A percentile compares a stretch with the other conserved stretches of the same genome.
phyloP scores from a whole-genome alignment of 768 basidiomycete genomes.

The Phylloporus sp. region DNA sequence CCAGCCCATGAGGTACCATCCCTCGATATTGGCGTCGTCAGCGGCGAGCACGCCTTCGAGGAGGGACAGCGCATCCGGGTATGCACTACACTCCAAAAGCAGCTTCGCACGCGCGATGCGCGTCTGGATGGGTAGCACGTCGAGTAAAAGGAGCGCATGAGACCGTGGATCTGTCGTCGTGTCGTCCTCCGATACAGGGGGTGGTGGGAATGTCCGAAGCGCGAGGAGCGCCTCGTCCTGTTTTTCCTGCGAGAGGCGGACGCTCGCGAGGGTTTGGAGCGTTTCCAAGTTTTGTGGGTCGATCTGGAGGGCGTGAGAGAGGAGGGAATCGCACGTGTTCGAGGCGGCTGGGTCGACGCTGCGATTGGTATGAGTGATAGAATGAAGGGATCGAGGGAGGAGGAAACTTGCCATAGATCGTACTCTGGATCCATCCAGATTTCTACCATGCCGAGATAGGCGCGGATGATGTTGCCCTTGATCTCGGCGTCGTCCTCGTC shows the following conservation, averaged over 20 bases:
- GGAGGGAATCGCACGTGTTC: constrained; percentile 72
- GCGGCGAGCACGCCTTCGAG: constrained; percentile 73
- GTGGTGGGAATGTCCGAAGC: constrained; percentile 21
- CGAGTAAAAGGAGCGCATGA: constrained; percentile 33
- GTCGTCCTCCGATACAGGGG: constrained; percentile 5
- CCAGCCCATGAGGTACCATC: constrained; percentile 95
- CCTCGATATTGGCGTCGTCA: constrained; percentile 85
- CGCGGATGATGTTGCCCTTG: constrained; percentile 66
- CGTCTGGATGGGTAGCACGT: constrained; percentile 53
- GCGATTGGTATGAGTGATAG: not conserved
- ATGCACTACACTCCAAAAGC: constrained; percentile 71
- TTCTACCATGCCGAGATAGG: constrained; percentile 84
- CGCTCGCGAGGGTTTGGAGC: constrained; percentile 74
- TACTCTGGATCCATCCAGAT: constrained; percentile 93
- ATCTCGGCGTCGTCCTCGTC: constrained; percentile 44
- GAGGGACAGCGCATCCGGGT: constrained; percentile 67
- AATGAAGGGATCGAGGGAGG: not conserved
- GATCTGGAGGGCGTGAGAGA: constrained; percentile 64
- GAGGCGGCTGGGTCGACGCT: constrained; percentile 84
- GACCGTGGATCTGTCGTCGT: constrained; percentile 17
- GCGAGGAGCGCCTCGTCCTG: constrained; percentile 68
- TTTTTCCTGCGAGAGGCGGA: constrained; percentile 82
- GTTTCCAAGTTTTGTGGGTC: constrained; percentile 78
- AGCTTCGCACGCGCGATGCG: constrained; percentile 74
- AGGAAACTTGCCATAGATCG: constrained; percentile 68